Percentiles rank a stretch among this genome's conserved stretches.
Conservation (phyloP, 1,139 yeast species). For the Kodamaea sp. region DNA sequence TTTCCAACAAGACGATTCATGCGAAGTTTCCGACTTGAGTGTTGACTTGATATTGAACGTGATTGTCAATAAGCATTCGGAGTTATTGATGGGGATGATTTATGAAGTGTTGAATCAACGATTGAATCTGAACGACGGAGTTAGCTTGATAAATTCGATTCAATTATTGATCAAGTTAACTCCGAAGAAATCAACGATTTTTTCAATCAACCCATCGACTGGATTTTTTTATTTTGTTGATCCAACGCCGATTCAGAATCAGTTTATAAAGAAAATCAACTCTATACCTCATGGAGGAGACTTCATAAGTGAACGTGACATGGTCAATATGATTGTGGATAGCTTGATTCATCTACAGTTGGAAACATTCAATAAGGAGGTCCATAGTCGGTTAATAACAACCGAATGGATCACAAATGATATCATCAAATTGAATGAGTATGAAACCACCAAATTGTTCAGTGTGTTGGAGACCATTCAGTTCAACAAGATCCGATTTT, state of each 20-base stretch:
- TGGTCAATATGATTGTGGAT: constrained; percentile 34
- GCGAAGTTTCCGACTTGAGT: constrained; percentile 29
- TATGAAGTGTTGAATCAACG: constrained; percentile 13
- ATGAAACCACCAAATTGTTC: constrained; percentile 29
- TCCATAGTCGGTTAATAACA: constrained; percentile 53
- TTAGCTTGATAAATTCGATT: constrained; percentile 25
- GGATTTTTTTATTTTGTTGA: constrained; percentile 44
- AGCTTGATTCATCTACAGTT: constrained; percentile 46
- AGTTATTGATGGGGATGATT: constrained; percentile 25
- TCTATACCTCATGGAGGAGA: constrained; percentile 21
- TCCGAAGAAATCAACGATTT: constrained; percentile 32
- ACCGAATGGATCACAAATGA: constrained; percentile 67
- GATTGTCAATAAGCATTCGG: constrained; percentile 40
- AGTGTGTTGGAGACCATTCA: constrained; percentile 9
- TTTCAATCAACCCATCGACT: constrained; percentile 45
- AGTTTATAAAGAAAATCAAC: constrained; percentile 34
- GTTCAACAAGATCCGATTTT: constrained; percentile 34
- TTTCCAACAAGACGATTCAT: constrained; percentile 5
- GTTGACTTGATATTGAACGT: constrained; percentile 34
- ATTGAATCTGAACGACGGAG: neutral
- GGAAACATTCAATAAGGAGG: constrained; percentile 50
- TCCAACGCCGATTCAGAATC: constrained; percentile 40
- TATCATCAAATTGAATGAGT: constrained; percentile 46
- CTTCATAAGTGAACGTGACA: constrained; percentile 29
- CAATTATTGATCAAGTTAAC: constrained; percentile 37